Evolutionary conservation across 2,329 filamentous ascomycete species (phyloP).

Genomic region (Penicillium freii): DNA sequence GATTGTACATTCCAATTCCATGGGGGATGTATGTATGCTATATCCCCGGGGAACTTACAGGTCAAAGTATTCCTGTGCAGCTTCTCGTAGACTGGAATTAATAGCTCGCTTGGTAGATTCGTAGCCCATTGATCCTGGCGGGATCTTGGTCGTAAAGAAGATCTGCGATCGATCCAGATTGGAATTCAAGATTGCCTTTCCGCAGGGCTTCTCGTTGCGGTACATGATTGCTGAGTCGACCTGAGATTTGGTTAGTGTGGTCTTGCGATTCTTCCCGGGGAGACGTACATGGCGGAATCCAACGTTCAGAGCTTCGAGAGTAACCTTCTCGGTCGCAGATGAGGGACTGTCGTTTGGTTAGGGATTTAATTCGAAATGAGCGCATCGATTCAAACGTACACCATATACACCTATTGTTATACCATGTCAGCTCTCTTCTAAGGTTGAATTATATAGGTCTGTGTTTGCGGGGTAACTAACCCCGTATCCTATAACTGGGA

Average conservation of each 20-base stretch:
- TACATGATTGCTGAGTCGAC: constrained; percentile 65
- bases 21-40: neutral
- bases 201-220: constrained; percentile 69
- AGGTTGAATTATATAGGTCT: neutral
- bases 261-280: neutral
- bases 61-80: constrained; percentile 72
- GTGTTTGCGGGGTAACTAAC: constrained; percentile 37
- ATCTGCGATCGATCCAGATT: constrained; percentile 65
- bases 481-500: constrained; percentile 60
- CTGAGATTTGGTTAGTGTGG: constrained; percentile 14
- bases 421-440: neutral
- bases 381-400: constrained; percentile 20
- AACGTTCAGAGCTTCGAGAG: constrained; percentile 27
- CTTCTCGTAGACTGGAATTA: constrained; percentile 57
- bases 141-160: constrained; percentile 78
- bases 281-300: constrained; percentile 36
- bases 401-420: constrained; percentile 32
- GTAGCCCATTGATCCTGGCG: constrained; percentile 63
- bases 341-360: constrained; percentile 23
- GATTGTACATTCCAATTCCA: neutral
- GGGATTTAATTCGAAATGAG: neutral
- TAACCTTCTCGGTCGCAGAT: constrained; percentile 27
- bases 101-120: constrained; percentile 67
- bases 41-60: constrained; percentile 45
- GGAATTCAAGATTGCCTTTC: constrained; percentile 60